Evolutionary conservation across 768 basidiomycete species (phyloP).

Genomic region (Candolleomyces efflorescens): DNA sequence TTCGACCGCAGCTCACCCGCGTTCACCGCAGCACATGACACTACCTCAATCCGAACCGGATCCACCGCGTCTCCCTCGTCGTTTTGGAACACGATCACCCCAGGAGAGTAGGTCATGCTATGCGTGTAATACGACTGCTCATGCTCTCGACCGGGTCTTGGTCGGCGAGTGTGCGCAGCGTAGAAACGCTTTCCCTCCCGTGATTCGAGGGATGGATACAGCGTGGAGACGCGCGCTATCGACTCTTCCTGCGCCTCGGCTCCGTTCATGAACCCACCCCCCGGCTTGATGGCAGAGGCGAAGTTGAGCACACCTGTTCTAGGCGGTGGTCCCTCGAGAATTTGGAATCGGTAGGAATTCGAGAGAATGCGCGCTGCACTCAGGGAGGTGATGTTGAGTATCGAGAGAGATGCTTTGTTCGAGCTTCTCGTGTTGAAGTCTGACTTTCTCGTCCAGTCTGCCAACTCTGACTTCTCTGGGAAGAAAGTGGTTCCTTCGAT

Average conservation of each 20-base stretch:
- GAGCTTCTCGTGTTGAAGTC: slow-evolving; percentile 40
- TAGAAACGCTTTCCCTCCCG: slow-evolving; percentile 58
- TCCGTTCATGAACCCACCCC: slow-evolving; percentile 72
- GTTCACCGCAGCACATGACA: slow-evolving; percentile 76
- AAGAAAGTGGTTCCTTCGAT: slow-evolving; percentile 45
- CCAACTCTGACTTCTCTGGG: not conserved
- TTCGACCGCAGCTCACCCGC: slow-evolving; percentile 39
- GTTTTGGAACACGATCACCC: slow-evolving; percentile 56
- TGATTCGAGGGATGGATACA: slow-evolving; percentile 61
- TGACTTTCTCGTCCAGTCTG: slow-evolving; percentile 35
- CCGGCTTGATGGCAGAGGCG: slow-evolving; percentile 70
- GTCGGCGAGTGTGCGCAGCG: slow-evolving; percentile 38
- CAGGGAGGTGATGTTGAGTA: slow-evolving; percentile 62
- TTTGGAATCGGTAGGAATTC: slow-evolving; percentile 14
- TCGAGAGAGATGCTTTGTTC: slow-evolving; percentile 33
- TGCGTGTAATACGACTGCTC: slow-evolving; percentile 65
- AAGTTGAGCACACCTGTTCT: slow-evolving; percentile 70
- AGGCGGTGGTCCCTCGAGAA: slow-evolving; percentile 8
- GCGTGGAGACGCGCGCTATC: slow-evolving; percentile 69
- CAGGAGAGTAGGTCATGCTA: slow-evolving; percentile 72
- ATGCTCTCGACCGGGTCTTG: slow-evolving; percentile 12
- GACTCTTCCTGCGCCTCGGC: slow-evolving; percentile 80
- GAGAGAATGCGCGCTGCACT: slow-evolving; percentile 47
- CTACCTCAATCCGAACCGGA: slow-evolving; percentile 58
- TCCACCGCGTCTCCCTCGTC: slow-evolving; percentile 54